Evolutionary conservation across 352 stramenopile genomes (phyloP), one percentile per base, ranked within the genome.

Genomic region (Peronospora farinosa): DNA sequence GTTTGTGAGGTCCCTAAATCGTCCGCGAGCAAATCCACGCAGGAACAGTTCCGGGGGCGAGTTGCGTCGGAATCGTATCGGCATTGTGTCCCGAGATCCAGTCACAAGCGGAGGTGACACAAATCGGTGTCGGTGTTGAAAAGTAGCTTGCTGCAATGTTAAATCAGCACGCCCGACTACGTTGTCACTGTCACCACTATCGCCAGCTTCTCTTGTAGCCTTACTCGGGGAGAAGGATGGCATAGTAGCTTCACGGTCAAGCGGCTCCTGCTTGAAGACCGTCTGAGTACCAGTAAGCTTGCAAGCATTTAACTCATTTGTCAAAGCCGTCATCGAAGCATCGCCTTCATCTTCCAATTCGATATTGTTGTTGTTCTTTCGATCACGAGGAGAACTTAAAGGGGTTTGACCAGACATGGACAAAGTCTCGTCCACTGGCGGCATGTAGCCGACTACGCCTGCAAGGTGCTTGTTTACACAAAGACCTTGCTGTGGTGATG

Each of bases 21-120:
- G 41, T 15, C 50, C 53, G n/a, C 61, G 61, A 46, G 66, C 69
- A 44, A 86, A 88, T 15, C 67, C 67, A 40, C 66, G 63, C 33
- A 88, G 54, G 54, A 73, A 80, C 6, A 86, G 38, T 47, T 88
- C 79, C 2, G 77, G 72, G 0, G 76, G 75, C 4, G 74, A 90
- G 35, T 87, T 86, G 16, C 76, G 79, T 36, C 79, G 71, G 36
- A 76, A 66, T 25, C 42, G 54, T 57, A 61, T 65, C 5, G 70
- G 60, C 16, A 70, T 55, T 1, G 60, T 54, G 16, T 54, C 56
- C 10, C 58, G 70, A 8, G 65, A 68, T 10, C 65, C 63, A 10
- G 63, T 73, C 1, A 78, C 69, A 25, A 88, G 61, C 7, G 76
- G 79, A 10, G 77, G 75, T 15, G 77, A 87, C 13, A 84, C 60